Percentiles rank a stretch among this genome's conserved stretches.
These are phyloP conservation scores for Pseudohyphozyma bogoriensis DNA, from an alignment of 768 basidiomycete genomes.

Conservation along the genomic window DNA sequence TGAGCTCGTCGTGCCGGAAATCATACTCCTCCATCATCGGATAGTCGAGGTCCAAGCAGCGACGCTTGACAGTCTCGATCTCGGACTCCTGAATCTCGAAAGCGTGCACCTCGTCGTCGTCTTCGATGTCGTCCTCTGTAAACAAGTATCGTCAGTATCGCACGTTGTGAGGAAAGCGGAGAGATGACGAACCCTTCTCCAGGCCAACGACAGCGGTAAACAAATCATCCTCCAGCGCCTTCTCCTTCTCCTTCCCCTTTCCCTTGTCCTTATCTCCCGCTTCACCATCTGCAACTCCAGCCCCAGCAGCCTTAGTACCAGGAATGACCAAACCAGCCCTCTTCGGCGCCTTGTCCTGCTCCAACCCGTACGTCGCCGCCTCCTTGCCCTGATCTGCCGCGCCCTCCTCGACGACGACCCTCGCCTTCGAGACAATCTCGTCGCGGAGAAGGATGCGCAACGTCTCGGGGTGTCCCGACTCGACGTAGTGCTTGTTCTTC, in stretches of 20 bases:
- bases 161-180: neutral
- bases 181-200: slow-evolving; percentile 52
- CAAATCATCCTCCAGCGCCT: slow-evolving; percentile 56
- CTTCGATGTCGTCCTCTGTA: slow-evolving; percentile 80
- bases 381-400: slow-evolving; percentile 9
- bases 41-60: slow-evolving; percentile 91
- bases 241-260: slow-evolving; percentile 15
- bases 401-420: slow-evolving; percentile 44
- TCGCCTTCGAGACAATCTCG: slow-evolving; percentile 67
- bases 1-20: slow-evolving; percentile 91
- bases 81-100: slow-evolving; percentile 90
- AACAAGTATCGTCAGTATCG: neutral
- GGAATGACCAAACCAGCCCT: slow-evolving; percentile 76
- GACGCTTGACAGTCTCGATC: slow-evolving; percentile 93
- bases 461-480: slow-evolving; percentile 89
- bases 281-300: slow-evolving; percentile 26
- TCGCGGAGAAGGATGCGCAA: slow-evolving; percentile 81
- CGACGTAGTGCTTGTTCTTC: slow-evolving; percentile 94
- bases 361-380: slow-evolving; percentile 43
- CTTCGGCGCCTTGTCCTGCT: slow-evolving; percentile 70
- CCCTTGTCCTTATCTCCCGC: slow-evolving; percentile 3
- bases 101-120: slow-evolving; percentile 92
- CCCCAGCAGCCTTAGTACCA: slow-evolving; percentile 57
- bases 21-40: slow-evolving; percentile 99
- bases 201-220: slow-evolving; percentile 96